Evolutionary conservation across 176 grass and related monocot species (phyloP).

Genomic region (Eragrostis nindensis): DNA sequence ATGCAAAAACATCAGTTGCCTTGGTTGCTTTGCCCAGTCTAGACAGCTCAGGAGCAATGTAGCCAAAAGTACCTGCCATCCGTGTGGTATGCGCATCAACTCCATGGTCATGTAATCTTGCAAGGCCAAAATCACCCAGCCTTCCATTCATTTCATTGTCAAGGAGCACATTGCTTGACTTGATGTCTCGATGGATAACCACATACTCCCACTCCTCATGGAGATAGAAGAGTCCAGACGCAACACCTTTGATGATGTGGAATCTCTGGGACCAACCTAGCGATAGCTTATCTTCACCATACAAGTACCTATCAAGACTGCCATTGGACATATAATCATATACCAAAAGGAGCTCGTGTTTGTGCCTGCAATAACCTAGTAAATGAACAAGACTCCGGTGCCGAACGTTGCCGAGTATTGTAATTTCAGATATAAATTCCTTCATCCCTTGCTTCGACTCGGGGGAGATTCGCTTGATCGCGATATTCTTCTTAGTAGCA

Average conservation of each 20-base stretch:
- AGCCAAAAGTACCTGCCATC: neutral
- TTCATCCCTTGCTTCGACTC: neutral
- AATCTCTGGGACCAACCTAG: neutral
- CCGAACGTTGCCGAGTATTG: neutral
- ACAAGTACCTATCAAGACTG: neutral
- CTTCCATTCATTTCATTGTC: neutral
- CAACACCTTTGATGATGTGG: neutral
- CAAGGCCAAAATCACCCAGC: neutral
- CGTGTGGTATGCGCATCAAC: neutral
- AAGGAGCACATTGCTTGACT: neutral
- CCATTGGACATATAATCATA: neutral
- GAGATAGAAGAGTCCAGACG: neutral
- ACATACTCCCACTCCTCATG: neutral
- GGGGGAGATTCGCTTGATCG: neutral
- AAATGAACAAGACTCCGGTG: neutral
- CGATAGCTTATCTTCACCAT: neutral
- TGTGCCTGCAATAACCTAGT: neutral
- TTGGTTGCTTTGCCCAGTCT: conserved; percentile 25
- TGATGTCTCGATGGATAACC: neutral
- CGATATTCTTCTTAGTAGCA: neutral
- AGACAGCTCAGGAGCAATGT: neutral
- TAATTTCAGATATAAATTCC: neutral
- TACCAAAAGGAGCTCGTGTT: neutral
- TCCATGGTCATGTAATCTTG: neutral
- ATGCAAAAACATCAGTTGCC: conserved; percentile 11